These are phyloP conservation scores for Penstemon davidsonii DNA, from an alignment of 257 asterid species.

Conservation along the genomic window DNA sequence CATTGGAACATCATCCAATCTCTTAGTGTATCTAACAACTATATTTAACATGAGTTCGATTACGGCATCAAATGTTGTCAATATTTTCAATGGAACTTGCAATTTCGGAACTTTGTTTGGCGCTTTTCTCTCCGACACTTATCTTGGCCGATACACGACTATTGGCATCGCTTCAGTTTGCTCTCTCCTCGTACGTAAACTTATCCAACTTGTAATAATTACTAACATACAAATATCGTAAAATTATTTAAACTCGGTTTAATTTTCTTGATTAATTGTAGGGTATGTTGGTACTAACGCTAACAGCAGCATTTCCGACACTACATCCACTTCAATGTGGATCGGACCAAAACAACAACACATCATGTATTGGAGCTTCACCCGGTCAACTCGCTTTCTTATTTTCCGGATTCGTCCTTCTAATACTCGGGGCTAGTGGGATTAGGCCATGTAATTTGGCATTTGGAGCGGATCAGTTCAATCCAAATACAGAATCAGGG, in stretches of 20 bases:
- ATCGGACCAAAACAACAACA: not conserved
- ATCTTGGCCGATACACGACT: constrained; percentile 55
- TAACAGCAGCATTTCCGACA: constrained; percentile 43
- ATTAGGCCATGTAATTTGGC: constrained; percentile 58
- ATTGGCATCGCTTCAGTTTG: constrained; percentile 56
- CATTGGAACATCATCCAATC: constrained; percentile 54
- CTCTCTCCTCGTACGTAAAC: constrained; percentile 43
- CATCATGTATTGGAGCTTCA: constrained; percentile 31
- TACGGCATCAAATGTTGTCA: constrained; percentile 50
- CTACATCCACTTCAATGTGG: constrained; percentile 41
- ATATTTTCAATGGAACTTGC: constrained; percentile 63
- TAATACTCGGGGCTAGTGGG: constrained; percentile 52
- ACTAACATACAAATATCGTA: no score
- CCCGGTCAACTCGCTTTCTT: constrained; percentile 37
- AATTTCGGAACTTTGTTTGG: constrained; percentile 57
- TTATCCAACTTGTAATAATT: not conserved
- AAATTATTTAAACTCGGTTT: no score
- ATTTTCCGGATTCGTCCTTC: constrained; percentile 28
- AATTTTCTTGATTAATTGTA: constrained; percentile 2
- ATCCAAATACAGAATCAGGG: constrained; percentile 49
- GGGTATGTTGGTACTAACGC: constrained; percentile 54
- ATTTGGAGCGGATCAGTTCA: constrained; percentile 58
- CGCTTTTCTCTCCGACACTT: constrained; percentile 57
- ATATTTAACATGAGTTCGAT: constrained; percentile 55
- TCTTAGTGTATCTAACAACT: constrained; percentile 50